Percentiles rank a stretch among this genome's conserved stretches.
phyloP scores from a whole-genome alignment of 495 filamentous ascomycete species.

The Xylaria grammica region DNA sequence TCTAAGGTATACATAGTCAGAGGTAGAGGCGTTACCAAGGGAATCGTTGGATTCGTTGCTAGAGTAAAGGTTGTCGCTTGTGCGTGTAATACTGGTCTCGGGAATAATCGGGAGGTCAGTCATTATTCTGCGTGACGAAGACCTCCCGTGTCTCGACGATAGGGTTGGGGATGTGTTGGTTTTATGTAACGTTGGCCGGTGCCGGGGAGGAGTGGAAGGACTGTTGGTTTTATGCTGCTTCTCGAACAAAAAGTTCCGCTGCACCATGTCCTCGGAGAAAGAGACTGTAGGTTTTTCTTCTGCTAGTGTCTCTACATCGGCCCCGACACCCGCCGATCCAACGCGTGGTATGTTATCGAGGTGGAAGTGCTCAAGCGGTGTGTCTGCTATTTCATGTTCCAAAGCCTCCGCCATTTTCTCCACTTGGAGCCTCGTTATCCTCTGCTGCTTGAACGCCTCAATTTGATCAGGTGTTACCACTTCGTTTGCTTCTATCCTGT shows the following conservation, averaged over 20 bases:
- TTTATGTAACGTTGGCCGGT: slow-evolving; percentile 8
- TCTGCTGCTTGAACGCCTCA: slow-evolving; percentile 38
- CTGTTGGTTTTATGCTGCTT: slow-evolving; percentile 27
- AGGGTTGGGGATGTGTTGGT: slow-evolving; percentile 23
- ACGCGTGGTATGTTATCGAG: slow-evolving; percentile 40
- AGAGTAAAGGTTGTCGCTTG: slow-evolving; percentile 27
- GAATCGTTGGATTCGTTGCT: slow-evolving; percentile 23
- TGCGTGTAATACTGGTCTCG: slow-evolving; percentile 32
- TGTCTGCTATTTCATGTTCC: slow-evolving; percentile 33
- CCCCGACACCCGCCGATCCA: slow-evolving; percentile 30
- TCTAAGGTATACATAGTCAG: slow-evolving; percentile 45
- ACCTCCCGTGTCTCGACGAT: slow-evolving; percentile 3
- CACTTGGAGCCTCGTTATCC: slow-evolving; percentile 37
- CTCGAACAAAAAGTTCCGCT: slow-evolving; percentile 25
- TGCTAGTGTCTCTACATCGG: slow-evolving; percentile 20
- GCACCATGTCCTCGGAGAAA: slow-evolving; percentile 19
- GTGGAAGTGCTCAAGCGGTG: slow-evolving; percentile 44
- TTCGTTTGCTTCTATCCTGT: slow-evolving; percentile 56
- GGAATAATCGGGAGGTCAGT: slow-evolving; percentile 51
- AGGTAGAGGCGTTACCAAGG: slow-evolving; percentile 36
- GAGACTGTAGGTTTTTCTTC: slow-evolving; percentile 22
- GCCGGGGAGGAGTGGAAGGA: slow-evolving; percentile 25
- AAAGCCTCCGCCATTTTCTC: slow-evolving; percentile 34
- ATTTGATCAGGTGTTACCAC: slow-evolving; percentile 56
- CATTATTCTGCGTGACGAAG: slow-evolving; percentile 26